phyloP scores from a whole-genome alignment of 768 basidiomycete genomes.

The Pleurotus pulmonarius region DNA sequence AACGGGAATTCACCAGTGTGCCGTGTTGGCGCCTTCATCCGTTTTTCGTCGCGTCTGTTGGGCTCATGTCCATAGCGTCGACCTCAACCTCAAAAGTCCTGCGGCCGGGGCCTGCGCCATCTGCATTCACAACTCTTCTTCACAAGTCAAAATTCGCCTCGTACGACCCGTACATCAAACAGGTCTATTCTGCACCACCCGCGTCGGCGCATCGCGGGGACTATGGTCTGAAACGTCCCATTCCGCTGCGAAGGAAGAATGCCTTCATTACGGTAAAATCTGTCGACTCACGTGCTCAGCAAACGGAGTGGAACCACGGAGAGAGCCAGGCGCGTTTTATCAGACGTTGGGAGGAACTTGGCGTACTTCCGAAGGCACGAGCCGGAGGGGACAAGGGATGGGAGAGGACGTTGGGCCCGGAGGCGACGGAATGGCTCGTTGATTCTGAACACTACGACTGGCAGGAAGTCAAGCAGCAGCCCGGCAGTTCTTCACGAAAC shows the following conservation, averaged over 20 bases:
- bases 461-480: slow-evolving; percentile 6
- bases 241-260: slow-evolving; percentile 60
- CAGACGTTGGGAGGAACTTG: slow-evolving; percentile 62
- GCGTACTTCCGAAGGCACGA: slow-evolving; percentile 27
- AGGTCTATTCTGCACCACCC: slow-evolving; percentile 70
- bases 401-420: slow-evolving; percentile 34
- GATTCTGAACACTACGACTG: slow-evolving; percentile 43
- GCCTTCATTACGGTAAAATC: slow-evolving; percentile 63
- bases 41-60: background rate
- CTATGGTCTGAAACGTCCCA: slow-evolving; percentile 84
- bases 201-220: slow-evolving; percentile 74
- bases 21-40: background rate
- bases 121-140: slow-evolving; percentile 73
- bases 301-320: slow-evolving; percentile 73
- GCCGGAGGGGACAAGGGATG: slow-evolving; percentile 27
- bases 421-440: slow-evolving; percentile 27
- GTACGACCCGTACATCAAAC: slow-evolving; percentile 71
- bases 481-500: background rate
- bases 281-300: slow-evolving; percentile 71
- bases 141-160: slow-evolving; percentile 80
- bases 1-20: background rate
- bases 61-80: background rate
- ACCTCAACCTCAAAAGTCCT: slow-evolving; percentile 4
- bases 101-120: slow-evolving; percentile 35
- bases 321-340: slow-evolving; percentile 67